These are phyloP conservation scores for Aspergillus hiratsukae DNA, from an alignment of 2,329 filamentous ascomycete genomes.

Conservation along the genomic window DNA sequence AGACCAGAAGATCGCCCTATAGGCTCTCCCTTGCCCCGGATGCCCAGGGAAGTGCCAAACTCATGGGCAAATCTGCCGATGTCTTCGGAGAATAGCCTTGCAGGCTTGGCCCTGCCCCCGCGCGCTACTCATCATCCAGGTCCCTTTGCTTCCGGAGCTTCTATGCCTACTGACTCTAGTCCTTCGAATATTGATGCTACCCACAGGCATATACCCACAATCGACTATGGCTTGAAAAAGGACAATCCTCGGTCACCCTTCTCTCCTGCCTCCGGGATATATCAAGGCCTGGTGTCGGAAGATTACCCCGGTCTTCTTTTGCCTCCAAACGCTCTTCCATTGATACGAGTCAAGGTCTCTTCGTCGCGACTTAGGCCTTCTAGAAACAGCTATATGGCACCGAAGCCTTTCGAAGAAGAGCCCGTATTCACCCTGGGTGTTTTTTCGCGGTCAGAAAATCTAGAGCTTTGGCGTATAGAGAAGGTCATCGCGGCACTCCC, in stretches of 20 bases:
- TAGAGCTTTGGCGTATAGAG: constrained; percentile 87
- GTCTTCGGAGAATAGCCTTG: constrained; percentile 55
- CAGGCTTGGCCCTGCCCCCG: constrained; percentile 61
- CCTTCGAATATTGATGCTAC: constrained; percentile 12
- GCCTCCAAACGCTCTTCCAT: constrained; percentile 81
- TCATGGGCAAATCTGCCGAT: constrained; percentile 61
- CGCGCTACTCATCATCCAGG: constrained; percentile 70
- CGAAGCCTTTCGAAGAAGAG: constrained; percentile 80
- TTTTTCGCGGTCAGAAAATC: constrained; percentile 60
- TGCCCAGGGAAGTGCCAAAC: constrained; percentile 45
- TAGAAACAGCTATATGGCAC: constrained; percentile 73
- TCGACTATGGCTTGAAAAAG: constrained; percentile 32
- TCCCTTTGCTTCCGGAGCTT: constrained; percentile 66
- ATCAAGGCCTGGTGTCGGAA: constrained; percentile 73
- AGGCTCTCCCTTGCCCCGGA: constrained; percentile 56
- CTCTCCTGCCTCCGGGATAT: constrained; percentile 51
- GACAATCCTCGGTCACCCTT: constrained; percentile 29
- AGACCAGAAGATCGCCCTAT: constrained; percentile 57
- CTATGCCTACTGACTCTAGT: constrained; percentile 43
- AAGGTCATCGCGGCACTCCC: constrained; percentile 80
- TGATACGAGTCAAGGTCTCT: constrained; percentile 79
- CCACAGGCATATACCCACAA: constrained; percentile 28
- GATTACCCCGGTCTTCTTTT: constrained; percentile 83
- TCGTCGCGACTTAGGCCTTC: constrained; percentile 95
- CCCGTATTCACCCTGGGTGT: constrained; percentile 90